phyloP scores from a whole-genome alignment of 192 early-diverging fungal genomes.

The Funneliformis geosporum region DNA sequence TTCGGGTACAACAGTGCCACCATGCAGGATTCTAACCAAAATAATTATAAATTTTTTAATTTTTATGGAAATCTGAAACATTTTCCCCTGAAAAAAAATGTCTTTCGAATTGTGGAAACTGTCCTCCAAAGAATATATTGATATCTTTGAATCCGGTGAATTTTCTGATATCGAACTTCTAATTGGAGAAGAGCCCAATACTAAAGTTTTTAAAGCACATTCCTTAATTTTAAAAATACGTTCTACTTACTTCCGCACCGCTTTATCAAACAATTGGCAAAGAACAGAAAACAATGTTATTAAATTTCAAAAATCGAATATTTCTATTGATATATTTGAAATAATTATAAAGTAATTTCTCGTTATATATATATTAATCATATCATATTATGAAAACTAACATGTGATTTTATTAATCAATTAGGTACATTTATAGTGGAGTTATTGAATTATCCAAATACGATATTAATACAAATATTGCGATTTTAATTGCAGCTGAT shows the following conservation, averaged over 20 bases:
- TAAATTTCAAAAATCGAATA: constrained; percentile 1
- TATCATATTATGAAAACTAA: neutral
- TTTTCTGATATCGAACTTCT: neutral
- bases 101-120: too few relatives aligned
- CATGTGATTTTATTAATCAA: neutral
- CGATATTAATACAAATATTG: neutral
- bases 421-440: constrained; percentile 2
- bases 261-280: neutral
- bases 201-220: neutral
- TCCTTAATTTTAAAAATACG: constrained; percentile 2
- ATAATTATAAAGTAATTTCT: neutral
- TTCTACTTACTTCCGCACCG: constrained; percentile 1
- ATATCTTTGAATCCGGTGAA: too few relatives aligned
- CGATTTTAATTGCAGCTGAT: neutral
- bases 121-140: too few relatives aligned
- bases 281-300: neutral
- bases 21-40: too few relatives aligned
- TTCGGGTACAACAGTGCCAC: too few relatives aligned
- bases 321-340: neutral
- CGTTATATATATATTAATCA: neutral
- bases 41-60: too few relatives aligned
- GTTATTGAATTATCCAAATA: neutral
- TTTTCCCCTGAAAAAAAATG: too few relatives aligned
- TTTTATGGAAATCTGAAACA: too few relatives aligned
- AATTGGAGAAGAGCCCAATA: neutral